Evolutionary conservation across 2,329 filamentous ascomycete species (phyloP).

Genomic region (Dactylellina cionopaga): DNA sequence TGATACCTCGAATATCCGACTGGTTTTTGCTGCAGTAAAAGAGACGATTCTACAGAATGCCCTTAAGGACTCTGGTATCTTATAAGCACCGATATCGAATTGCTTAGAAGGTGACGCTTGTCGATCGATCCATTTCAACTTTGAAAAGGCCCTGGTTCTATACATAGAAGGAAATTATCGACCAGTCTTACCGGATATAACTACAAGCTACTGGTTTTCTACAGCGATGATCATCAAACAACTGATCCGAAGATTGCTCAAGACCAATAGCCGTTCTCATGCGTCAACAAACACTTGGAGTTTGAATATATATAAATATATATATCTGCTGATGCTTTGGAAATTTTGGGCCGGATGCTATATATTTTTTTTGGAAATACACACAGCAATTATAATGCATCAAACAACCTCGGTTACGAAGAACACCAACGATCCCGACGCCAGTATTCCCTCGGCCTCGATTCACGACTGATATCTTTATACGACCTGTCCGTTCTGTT

Average conservation of each 20-base stretch:
- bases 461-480: conserved; percentile 41
- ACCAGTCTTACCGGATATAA: too few species aligned
- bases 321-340: conserved; percentile 19
- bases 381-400: conserved; percentile 9
- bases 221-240: not conserved
- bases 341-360: conserved; percentile 31
- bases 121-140: not conserved
- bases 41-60: conserved; percentile 99
- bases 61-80: conserved; percentile 95
- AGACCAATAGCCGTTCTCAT: not conserved
- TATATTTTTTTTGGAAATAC: conserved; percentile 42
- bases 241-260: not conserved
- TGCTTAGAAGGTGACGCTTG: conserved; percentile 28
- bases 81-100: conserved; percentile 61
- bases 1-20: conserved; percentile 95
- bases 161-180: too few species aligned
- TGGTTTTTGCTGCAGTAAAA: conserved; percentile 98
- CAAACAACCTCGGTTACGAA: conserved; percentile 46
- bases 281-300: not conserved
- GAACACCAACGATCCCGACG: conserved; percentile 20
- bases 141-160: conserved; percentile 8
- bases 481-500: conserved; percentile 42
- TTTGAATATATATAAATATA: conserved; percentile 6
- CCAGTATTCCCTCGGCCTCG: conserved; percentile 13
- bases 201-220: not conserved